These are phyloP conservation scores for Pseudogymnoascus sp. DNA, from an alignment of 2,329 filamentous ascomycete species.

Conservation along the genomic window DNA sequence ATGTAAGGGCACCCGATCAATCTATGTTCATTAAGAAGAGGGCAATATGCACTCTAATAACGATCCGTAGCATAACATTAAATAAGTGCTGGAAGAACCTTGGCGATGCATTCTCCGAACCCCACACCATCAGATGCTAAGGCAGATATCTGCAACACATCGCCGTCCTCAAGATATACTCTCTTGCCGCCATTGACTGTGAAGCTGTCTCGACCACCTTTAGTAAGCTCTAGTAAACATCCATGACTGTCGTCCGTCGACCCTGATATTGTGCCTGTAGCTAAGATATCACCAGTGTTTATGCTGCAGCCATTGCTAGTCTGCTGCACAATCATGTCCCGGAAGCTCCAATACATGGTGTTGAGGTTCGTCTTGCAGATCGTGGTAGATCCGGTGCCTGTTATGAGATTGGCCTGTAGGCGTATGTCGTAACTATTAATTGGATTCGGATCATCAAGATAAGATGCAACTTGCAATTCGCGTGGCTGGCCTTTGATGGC, in stretches of 20 bases:
- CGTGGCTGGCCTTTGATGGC: constrained; percentile 19
- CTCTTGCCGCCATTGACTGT: constrained; percentile 28
- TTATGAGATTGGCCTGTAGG: constrained; percentile 25
- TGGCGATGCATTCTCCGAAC: constrained; percentile 23
- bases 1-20: too few relatives aligned
- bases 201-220: not conserved
- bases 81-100: constrained; percentile 10
- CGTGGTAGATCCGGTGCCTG: constrained; percentile 19
- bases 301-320: constrained; percentile 33
- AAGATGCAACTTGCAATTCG: constrained; percentile 19
- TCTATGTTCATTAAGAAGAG: too few relatives aligned
- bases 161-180: constrained; percentile 32
- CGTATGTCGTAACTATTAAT: constrained; percentile 31
- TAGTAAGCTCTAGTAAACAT: constrained; percentile 35
- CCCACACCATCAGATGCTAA: constrained; percentile 19
- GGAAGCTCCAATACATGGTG: constrained; percentile 34
- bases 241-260: constrained; percentile 30
- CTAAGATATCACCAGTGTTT: constrained; percentile 36
- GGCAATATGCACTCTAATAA: too few relatives aligned
- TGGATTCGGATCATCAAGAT: constrained; percentile 30
- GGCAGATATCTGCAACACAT: constrained; percentile 22
- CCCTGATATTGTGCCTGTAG: constrained; percentile 37
- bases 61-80: not conserved
- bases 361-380: constrained; percentile 27
- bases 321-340: constrained; percentile 33